Evolutionary conservation across 805 yeast genomes (phyloP).

Genomic region (Teunomyces kruisii): DNA sequence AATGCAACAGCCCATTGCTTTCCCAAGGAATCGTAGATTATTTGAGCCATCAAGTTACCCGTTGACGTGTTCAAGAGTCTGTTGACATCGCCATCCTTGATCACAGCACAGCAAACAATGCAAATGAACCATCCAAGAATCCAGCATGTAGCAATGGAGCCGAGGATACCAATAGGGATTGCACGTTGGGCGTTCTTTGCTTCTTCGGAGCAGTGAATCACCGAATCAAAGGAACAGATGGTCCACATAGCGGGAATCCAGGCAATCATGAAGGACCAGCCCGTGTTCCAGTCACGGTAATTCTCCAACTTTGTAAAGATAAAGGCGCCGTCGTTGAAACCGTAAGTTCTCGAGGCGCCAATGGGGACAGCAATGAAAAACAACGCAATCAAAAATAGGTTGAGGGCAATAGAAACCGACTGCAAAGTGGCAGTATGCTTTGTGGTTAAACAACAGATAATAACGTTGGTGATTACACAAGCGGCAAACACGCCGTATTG

Average conservation of each 20-base stretch:
- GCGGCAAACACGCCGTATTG: constrained; percentile 68
- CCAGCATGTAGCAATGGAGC: constrained; percentile 59
- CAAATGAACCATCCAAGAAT: constrained; percentile 57
- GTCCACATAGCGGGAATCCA: constrained; percentile 76
- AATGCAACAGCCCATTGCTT: constrained; percentile 64
- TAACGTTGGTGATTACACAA: constrained; percentile 51
- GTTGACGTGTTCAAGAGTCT: constrained; percentile 44
- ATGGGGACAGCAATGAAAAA: constrained; percentile 65
- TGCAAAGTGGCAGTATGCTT: constrained; percentile 58
- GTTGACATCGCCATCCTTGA: constrained; percentile 45
- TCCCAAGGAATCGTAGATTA: constrained; percentile 61
- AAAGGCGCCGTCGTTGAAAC: constrained; percentile 40
- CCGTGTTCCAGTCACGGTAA: constrained; percentile 55
- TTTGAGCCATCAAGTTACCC: constrained; percentile 68
- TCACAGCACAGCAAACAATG: constrained; percentile 54
- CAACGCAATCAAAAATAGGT: constrained; percentile 51
- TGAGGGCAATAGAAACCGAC: constrained; percentile 54
- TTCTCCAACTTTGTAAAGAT: constrained; percentile 57
- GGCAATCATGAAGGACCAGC: constrained; percentile 57
- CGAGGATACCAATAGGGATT: constrained; percentile 64
- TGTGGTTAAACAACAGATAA: constrained; percentile 57
- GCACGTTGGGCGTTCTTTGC: constrained; percentile 61
- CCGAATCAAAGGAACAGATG: constrained; percentile 70
- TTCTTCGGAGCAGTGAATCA: constrained; percentile 74
- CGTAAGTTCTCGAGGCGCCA: constrained; percentile 43